Evolutionary conservation across 441 rosid species (phyloP), one percentile per base, ranked within the genome.

Genomic region (Euphorbia celastroides): DNA sequence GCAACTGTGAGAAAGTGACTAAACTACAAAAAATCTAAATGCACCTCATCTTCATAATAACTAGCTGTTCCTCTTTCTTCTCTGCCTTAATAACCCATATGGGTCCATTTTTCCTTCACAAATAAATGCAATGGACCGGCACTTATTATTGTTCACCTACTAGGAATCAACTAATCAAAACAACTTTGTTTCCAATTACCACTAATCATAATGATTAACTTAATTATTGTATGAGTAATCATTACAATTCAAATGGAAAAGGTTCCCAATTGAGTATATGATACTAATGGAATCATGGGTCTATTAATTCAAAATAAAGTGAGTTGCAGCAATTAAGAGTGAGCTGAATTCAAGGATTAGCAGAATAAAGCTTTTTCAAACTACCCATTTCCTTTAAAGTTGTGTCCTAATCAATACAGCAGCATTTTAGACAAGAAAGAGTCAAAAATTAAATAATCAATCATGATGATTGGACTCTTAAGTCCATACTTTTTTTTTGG

Each of bases 401-500:
- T 81, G 78, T 81, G 76, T 73, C 80, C 78, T 73, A 75, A 81
- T 83, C 76, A 82, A 70, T 75, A 58, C 64, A 64, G 7, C 79
- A 42, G 3, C 74, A 71, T 84, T 84, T 87, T 81, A 75, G 57
- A 64, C 77, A 74, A 70, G 80, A 82, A 56, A 48, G 41, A 73
- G 83, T 80, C 84, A 80, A 79, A n/a, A n/a, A 34, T 55, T 59
- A 48, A 60, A 50, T 68, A 72, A 62, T 59, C 59, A 63, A 50
- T 46, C 65, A 66, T 77, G 57, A 72, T 68, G 65, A 74, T 73
- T 44, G 64, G 55, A 77, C 76, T 74, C 83, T 73, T 60, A 60
- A 60, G n/a, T n/a, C n/a, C n/a, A n/a, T n/a, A n/a, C n/a, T n/a
- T n/a, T n/a, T n/a, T n/a, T n/a, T n/a, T n/a, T n/a, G n/a, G n/a